A percentile compares a stretch with the other conserved stretches of the same genome.
Conservation (phyloP, 352 stramenopile genomes). For the Globisporangium spinosum region DNA sequence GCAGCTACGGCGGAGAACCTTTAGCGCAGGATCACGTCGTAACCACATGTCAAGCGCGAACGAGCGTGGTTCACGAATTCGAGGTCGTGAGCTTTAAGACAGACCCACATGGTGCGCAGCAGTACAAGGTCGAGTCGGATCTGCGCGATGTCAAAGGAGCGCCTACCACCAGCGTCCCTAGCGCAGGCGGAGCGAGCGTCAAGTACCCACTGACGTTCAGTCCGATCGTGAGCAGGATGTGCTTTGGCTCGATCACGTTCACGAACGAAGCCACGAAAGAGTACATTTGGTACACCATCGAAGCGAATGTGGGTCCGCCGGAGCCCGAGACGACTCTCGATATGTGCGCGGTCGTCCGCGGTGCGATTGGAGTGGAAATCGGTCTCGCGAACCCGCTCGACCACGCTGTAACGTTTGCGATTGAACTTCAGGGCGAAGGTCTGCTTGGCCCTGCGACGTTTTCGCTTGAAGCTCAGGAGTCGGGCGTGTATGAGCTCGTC, state of each 20-base stretch:
- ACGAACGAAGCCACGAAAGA: slow-evolving; percentile 74
- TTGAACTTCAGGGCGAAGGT: slow-evolving; percentile 82
- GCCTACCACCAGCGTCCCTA: slow-evolving; percentile 44
- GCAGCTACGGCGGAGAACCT: slow-evolving; percentile 84
- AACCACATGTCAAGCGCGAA: slow-evolving; percentile 81
- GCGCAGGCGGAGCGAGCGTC: slow-evolving; percentile 17
- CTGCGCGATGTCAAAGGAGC: slow-evolving; percentile 84
- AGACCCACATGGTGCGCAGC: slow-evolving; percentile 34
- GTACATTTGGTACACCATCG: slow-evolving; percentile 93
- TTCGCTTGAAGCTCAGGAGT: slow-evolving; percentile 57
- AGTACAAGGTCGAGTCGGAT: slow-evolving; percentile 90
- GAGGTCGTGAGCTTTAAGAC: slow-evolving; percentile 58
- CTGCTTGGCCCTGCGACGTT: slow-evolving; percentile 81
- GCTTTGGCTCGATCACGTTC: slow-evolving; percentile 93
- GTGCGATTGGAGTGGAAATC: slow-evolving; percentile 88
- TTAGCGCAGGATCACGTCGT: slow-evolving; percentile 88
- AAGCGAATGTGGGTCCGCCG: slow-evolving; percentile 76
- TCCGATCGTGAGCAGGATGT: slow-evolving; percentile 87
- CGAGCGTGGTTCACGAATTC: slow-evolving; percentile 80
- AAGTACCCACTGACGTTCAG: slow-evolving; percentile 86
- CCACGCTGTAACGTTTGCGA: slow-evolving; percentile 77
- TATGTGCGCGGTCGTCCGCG: slow-evolving; percentile 78
- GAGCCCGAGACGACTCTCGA: slow-evolving; percentile 79
- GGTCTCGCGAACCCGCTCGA: slow-evolving; percentile 88
- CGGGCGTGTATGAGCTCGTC: slow-evolving; percentile 88